These are phyloP conservation scores for Ganoderma leucocontextum DNA, from an alignment of 1,284 basidiomycete species.

Conservation along the genomic window DNA sequence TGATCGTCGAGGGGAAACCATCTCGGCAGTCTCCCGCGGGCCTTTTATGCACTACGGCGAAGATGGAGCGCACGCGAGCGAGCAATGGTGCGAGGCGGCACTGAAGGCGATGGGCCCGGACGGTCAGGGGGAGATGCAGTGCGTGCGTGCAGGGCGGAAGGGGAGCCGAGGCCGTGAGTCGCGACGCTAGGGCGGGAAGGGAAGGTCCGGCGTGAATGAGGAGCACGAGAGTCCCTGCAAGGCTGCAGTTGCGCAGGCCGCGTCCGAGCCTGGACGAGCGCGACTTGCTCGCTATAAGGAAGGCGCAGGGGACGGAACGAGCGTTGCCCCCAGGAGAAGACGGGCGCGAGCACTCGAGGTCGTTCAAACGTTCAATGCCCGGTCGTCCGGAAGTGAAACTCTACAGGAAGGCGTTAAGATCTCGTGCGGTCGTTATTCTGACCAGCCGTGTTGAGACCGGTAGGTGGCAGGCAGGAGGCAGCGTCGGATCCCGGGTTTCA, in stretches of 20 bases:
- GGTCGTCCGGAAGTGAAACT: background rate
- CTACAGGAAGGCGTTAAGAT: background rate
- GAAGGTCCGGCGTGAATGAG: background rate
- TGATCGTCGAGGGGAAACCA: background rate
- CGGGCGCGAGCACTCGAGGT: background rate
- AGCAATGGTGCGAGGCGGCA: background rate
- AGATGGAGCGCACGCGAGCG: background rate
- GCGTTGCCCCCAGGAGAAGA: background rate
- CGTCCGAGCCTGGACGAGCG: background rate
- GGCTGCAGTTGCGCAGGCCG: background rate
- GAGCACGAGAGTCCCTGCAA: constrained; percentile 3
- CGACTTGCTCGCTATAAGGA: background rate
- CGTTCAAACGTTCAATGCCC: background rate
- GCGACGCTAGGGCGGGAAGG: background rate
- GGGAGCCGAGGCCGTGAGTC: background rate
- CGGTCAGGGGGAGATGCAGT: background rate
- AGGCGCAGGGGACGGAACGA: background rate
- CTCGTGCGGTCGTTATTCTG: background rate
- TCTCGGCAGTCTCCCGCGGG: background rate
- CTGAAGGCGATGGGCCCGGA: background rate
- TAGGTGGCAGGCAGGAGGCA: background rate
- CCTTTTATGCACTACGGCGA: background rate
- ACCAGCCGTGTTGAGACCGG: background rate
- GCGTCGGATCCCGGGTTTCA: too few relatives aligned
- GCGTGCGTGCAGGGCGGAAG: background rate